Conservation (phyloP, 192 early-diverging fungal genomes). For the Spinellus fusiger region DNA sequence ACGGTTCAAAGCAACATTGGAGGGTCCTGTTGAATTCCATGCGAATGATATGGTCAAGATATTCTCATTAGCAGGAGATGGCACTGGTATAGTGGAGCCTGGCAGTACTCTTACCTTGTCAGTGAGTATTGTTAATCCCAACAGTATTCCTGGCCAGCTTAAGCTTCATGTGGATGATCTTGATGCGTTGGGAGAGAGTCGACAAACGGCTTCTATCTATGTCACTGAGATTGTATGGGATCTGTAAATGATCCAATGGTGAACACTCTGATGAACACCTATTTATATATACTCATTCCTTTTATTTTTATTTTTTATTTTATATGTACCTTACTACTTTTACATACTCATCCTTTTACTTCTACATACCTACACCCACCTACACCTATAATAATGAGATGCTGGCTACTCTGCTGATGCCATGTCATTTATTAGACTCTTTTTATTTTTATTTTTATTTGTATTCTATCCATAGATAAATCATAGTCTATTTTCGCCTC, state of each 20-base stretch:
- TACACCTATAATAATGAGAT: no score
- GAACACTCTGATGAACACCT: neutral
- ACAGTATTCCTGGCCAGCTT: constrained; percentile 69
- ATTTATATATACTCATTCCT: neutral
- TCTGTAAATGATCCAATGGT: constrained; percentile 1
- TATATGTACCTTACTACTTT: neutral
- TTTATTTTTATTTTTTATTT: neutral
- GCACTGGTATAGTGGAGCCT: constrained; percentile 52
- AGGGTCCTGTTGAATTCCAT: constrained; percentile 71
- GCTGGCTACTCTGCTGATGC: no score
- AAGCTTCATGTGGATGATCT: constrained; percentile 66
- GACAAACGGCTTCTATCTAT: constrained; percentile 56
- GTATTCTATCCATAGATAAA: no score
- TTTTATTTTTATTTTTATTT: no score
- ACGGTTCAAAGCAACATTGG: constrained; percentile 61
- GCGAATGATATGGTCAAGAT: constrained; percentile 58
- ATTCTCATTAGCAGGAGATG: constrained; percentile 49
- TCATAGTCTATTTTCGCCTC: no score
- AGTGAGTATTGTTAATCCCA: constrained; percentile 55
- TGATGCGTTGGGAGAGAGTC: constrained; percentile 52
- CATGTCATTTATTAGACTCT: no score
- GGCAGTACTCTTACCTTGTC: constrained; percentile 49
- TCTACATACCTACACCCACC: neutral
- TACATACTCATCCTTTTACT: neutral
- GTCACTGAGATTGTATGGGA: constrained; percentile 51